phyloP scores from a whole-genome alignment of 192 early-diverging fungal species.

The Chytriomyces sp. region DNA sequence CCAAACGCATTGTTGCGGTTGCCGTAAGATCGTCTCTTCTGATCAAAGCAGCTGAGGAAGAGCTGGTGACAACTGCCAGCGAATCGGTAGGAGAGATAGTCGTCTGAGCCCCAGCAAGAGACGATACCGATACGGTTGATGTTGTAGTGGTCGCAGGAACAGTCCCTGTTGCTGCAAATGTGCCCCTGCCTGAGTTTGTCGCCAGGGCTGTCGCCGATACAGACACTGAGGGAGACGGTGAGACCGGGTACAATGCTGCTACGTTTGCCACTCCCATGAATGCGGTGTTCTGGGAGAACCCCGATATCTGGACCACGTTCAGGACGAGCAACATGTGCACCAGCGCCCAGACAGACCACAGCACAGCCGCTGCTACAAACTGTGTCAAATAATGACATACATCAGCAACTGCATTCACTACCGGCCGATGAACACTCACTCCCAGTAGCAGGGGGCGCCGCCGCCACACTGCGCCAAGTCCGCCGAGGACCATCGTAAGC shows the following conservation, averaged over 20 bases:
- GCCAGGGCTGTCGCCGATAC: background rate
- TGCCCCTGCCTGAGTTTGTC: background rate
- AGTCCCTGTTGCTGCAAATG: background rate
- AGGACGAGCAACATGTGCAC: constrained; percentile 17
- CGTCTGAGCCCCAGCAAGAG: background rate
- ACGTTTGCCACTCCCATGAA: constrained; percentile 16
- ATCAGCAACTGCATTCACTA: background rate
- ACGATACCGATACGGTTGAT: no score
- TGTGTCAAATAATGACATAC: background rate
- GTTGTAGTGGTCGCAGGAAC: constrained; percentile 5
- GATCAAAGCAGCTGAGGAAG: background rate
- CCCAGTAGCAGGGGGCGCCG: background rate
- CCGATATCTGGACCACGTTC: background rate
- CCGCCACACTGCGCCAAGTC: background rate
- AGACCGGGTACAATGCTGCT: background rate
- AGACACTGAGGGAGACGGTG: background rate
- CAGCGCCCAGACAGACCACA: constrained; percentile 24
- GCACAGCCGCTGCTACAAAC: constrained; percentile 17
- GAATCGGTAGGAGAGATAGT: background rate
- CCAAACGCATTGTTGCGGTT: no score
- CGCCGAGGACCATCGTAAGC: background rate
- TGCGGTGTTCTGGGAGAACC: background rate
- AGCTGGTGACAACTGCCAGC: background rate
- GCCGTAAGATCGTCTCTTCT: background rate
- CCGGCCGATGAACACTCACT: background rate